These are phyloP conservation scores for Aphelidium insulamus DNA, from an alignment of 371 early-diverging fungal genomes.

Conservation along the genomic window DNA sequence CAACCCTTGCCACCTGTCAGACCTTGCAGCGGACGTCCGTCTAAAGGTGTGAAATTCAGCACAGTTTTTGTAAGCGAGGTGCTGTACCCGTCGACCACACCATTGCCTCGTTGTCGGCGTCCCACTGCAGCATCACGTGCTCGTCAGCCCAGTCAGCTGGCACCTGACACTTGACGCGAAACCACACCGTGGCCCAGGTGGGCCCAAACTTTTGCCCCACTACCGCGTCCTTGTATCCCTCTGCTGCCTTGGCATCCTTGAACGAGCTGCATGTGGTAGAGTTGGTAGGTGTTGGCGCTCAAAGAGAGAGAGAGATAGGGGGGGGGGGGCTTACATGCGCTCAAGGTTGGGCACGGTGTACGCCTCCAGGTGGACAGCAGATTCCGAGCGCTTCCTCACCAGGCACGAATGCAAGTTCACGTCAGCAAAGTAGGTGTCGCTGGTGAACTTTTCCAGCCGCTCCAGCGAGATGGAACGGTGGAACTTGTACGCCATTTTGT, in stretches of 20 bases:
- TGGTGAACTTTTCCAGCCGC: constrained; percentile 26
- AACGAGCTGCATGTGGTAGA: too few species aligned
- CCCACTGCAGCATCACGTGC: constrained; percentile 48
- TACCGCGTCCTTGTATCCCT: constrained; percentile 31
- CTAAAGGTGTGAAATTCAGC: too few species aligned
- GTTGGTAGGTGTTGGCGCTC: too few species aligned
- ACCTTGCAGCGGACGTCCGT: constrained; percentile 67
- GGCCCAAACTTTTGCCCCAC: constrained; percentile 61
- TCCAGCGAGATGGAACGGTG: constrained; percentile 31
- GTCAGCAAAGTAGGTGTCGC: constrained; percentile 23
- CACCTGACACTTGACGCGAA: constrained; percentile 32
- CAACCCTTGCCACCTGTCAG: constrained; percentile 50
- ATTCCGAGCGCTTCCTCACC: constrained; percentile 7
- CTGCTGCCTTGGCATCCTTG: constrained; percentile 47
- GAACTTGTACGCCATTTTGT: too few species aligned
- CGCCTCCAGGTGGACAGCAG: constrained; percentile 21
- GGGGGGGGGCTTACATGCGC: too few species aligned
- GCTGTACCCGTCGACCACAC: constrained; percentile 60
- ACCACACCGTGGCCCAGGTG: constrained; percentile 84
- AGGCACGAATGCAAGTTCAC: constrained; percentile 28
- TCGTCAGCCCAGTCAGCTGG: constrained; percentile 35
- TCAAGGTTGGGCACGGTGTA: constrained; percentile 57
- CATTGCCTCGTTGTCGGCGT: constrained; percentile 66
- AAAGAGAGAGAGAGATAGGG: too few species aligned
- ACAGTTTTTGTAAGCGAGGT: too few species aligned